Evolutionary conservation across 2,329 filamentous ascomycete species (phyloP).

Genomic region (Berkeleyomyces basicola): DNA sequence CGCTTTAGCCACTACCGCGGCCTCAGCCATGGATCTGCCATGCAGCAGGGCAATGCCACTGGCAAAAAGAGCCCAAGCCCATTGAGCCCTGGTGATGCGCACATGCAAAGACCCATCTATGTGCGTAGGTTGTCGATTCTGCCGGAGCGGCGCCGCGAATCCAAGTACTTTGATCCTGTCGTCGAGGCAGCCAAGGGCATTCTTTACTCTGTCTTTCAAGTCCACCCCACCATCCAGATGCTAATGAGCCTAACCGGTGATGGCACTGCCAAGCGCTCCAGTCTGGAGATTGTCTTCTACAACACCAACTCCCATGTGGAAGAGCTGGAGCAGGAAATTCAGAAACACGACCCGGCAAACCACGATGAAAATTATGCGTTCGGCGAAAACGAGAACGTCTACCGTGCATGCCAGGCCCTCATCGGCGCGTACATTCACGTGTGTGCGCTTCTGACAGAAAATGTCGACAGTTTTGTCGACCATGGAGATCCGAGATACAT

Average conservation of each 20-base stretch:
- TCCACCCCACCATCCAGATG: slow-evolving; percentile 51
- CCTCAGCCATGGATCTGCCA: slow-evolving; percentile 51
- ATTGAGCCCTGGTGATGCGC: slow-evolving; percentile 41
- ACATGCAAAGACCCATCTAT: slow-evolving; percentile 42
- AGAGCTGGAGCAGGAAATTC: slow-evolving; percentile 47
- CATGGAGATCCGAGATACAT: slow-evolving; percentile 52
- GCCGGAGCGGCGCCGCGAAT: slow-evolving; percentile 46
- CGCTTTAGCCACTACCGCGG: slow-evolving; percentile 51
- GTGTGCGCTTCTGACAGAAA: slow-evolving; percentile 41
- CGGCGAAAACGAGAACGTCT: slow-evolving; percentile 46
- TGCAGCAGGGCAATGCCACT: slow-evolving; percentile 34
- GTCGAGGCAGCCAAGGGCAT: slow-evolving; percentile 50
- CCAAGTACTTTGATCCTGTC: slow-evolving; percentile 42
- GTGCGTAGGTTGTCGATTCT: slow-evolving; percentile 46
- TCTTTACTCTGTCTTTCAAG: slow-evolving; percentile 49
- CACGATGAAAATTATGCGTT: slow-evolving; percentile 24
- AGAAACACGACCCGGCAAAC: slow-evolving; percentile 38
- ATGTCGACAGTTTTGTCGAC: slow-evolving; percentile 47
- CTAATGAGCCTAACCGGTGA: slow-evolving; percentile 45
- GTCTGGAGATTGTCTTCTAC: slow-evolving; percentile 50
- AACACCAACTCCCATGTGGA: slow-evolving; percentile 51
- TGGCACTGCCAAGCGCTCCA: slow-evolving; percentile 42
- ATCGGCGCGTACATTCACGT: slow-evolving; percentile 50
- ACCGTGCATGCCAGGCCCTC: slow-evolving; percentile 44
- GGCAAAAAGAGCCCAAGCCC: slow-evolving; percentile 32